Evolutionary conservation across 192 early-diverging fungal species (phyloP).

Genomic region (Coemansia interrupta): DNA sequence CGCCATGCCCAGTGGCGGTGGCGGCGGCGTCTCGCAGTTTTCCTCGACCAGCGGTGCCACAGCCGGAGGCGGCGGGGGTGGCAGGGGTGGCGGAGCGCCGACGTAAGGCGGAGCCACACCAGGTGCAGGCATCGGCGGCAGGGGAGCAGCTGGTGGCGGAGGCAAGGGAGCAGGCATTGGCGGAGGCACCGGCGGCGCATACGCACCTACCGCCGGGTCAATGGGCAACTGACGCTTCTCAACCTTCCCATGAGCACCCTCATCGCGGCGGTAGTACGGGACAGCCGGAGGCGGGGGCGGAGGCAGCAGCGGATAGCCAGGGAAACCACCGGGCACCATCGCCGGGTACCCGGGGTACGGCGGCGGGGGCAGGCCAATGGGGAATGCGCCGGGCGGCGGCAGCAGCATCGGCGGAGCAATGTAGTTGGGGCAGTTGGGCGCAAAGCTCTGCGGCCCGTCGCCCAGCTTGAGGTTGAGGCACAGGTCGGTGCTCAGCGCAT

Average conservation of each 20-base stretch:
- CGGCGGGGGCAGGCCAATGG: constrained; percentile 10
- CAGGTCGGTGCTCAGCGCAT: constrained; percentile 37
- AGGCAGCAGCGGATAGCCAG: background rate
- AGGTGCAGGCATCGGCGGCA: background rate
- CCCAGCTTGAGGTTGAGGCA: constrained; percentile 50
- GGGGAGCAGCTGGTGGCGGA: constrained; percentile 1
- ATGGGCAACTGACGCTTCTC: constrained; percentile 22
- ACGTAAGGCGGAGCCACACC: constrained; percentile 5
- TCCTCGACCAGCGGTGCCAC: constrained; percentile 14
- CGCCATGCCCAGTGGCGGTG: constrained; percentile 8
- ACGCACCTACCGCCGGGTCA: constrained; percentile 3
- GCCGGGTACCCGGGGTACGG: constrained; percentile 6
- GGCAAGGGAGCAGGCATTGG: constrained; percentile 11
- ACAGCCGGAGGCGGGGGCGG: background rate
- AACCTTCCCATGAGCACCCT: background rate
- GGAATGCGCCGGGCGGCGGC: constrained; percentile 33
- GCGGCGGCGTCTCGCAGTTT: constrained; percentile 26
- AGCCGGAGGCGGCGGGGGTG: constrained; percentile 8
- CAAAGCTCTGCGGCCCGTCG: constrained; percentile 45
- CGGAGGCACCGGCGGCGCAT: constrained; percentile 7
- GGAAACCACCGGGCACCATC: background rate
- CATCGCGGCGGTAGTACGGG: background rate
- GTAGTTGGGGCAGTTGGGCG: constrained; percentile 41
- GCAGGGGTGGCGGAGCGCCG: constrained; percentile 5
- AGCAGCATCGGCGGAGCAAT: constrained; percentile 35